These are phyloP conservation scores for Arabidopsis arenosa DNA, from an alignment of 345 rosid species.

Conservation along the genomic window DNA sequence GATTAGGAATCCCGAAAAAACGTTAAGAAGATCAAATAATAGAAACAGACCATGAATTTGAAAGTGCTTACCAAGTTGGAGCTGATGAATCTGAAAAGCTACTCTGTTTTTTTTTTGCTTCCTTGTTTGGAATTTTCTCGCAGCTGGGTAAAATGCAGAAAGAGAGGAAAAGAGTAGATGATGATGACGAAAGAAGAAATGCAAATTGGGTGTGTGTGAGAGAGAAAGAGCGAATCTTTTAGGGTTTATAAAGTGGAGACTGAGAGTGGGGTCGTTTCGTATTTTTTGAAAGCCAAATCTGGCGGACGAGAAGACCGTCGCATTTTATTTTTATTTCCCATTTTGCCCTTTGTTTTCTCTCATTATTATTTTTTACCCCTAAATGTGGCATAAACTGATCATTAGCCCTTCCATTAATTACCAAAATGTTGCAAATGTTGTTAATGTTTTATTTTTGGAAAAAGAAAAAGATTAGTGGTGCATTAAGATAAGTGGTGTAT, in stretches of 20 bases:
- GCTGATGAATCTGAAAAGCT: slow-evolving; percentile 30
- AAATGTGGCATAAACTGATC: neutral
- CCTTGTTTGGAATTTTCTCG: slow-evolving; percentile 1
- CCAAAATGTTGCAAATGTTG: neutral
- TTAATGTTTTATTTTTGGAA: neutral
- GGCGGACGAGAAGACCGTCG: slow-evolving; percentile 43
- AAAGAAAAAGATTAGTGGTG: neutral
- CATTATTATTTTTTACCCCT: slow-evolving; percentile 20
- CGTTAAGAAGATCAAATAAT: neutral
- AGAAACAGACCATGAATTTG: slow-evolving; percentile 2
- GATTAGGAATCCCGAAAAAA: neutral
- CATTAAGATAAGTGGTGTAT: neutral
- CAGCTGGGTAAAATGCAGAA: neutral
- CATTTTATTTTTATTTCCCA: slow-evolving; percentile 9
- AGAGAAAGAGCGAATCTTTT: slow-evolving; percentile 38
- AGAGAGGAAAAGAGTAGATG: slow-evolving; percentile 8
- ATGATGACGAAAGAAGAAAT: slow-evolving; percentile 33
- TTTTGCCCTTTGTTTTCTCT: slow-evolving; percentile 8
- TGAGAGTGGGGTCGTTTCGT: slow-evolving; percentile 43
- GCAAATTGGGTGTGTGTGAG: slow-evolving; percentile 27
- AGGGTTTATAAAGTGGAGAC: slow-evolving; percentile 43
- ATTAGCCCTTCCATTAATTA: neutral
- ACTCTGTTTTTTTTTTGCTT: neutral
- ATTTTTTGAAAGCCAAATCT: slow-evolving; percentile 38
- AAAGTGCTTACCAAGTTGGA: slow-evolving; percentile 47